Evolutionary conservation across 768 basidiomycete species (phyloP).

Genomic region (Aureoboletus auriporus): DNA sequence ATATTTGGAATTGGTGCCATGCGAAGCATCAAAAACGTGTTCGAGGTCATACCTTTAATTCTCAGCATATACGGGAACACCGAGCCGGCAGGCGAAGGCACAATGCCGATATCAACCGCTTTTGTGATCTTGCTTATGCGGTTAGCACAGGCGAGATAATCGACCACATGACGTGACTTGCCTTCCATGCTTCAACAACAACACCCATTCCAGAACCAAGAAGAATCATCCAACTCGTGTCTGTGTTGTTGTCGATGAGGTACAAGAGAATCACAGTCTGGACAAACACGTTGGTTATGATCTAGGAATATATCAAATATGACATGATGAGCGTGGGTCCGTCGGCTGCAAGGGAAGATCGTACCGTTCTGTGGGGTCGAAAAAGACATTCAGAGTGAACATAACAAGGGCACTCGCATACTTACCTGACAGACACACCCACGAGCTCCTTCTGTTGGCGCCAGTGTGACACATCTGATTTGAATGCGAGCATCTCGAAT

Average conservation of each 20-base stretch:
- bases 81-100: conserved; percentile 58
- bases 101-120: conserved; percentile 82
- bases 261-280: conserved; percentile 87
- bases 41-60: conserved; percentile 62
- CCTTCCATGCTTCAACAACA: conserved; percentile 94
- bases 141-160: conserved; percentile 13
- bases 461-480: conserved; percentile 94
- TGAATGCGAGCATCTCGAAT: conserved; percentile 96
- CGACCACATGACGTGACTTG: conserved; percentile 25
- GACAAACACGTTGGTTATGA: conserved; percentile 93
- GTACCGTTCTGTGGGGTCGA: conserved; percentile 47
- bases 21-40: conserved; percentile 10
- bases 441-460: conserved; percentile 90
- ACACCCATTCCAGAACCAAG: conserved; percentile 81
- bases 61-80: conserved; percentile 73
- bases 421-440: conserved; percentile 89
- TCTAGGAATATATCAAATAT: conserved; percentile 33
- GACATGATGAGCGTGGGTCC: conserved; percentile 9
- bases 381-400: conserved; percentile 16
- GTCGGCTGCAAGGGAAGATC: conserved; percentile 20
- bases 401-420: conserved; percentile 6
- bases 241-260: conserved; percentile 90
- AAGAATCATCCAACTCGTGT: conserved; percentile 98
- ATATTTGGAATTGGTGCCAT: conserved; percentile 3
- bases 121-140: conserved; percentile 61